A percentile compares a stretch with the other conserved stretches of the same genome.
Evolutionary conservation across 192 early-diverging fungal genomes (phyloP).

Genomic region (Coemansia javaensis): DNA sequence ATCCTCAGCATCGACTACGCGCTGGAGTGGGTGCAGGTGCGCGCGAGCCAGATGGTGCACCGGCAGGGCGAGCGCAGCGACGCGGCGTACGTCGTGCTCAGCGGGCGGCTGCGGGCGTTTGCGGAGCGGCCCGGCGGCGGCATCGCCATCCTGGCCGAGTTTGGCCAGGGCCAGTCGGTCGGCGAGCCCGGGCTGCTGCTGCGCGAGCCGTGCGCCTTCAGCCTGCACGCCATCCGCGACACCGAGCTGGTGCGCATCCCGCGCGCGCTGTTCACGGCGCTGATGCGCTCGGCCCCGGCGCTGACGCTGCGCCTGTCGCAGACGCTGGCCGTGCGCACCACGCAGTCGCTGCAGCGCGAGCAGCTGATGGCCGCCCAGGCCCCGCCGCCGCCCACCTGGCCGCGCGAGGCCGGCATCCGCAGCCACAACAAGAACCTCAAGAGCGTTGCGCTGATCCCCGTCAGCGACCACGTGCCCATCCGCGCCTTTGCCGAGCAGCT

Average conservation of each 20-base stretch:
- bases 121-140: constrained; percentile 57
- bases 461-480: constrained; percentile 74
- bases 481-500: constrained; percentile 83
- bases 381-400: no score
- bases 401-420: constrained; percentile 53
- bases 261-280: constrained; percentile 87
- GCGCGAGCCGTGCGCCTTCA: constrained; percentile 65
- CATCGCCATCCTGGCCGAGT: constrained; percentile 84
- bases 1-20: constrained; percentile 78
- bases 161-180: constrained; percentile 91
- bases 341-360: constrained; percentile 49
- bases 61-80: constrained; percentile 82
- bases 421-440: constrained; percentile 90
- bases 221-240: constrained; percentile 96
- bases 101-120: constrained; percentile 88
- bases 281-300: constrained; percentile 82
- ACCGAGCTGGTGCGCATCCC: constrained; percentile 94
- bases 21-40: constrained; percentile 92
- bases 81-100: constrained; percentile 88
- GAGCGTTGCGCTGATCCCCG: constrained; percentile 91
- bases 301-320: constrained; percentile 89
- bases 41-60: constrained; percentile 88
- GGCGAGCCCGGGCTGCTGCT: constrained; percentile 92
- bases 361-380: constrained; percentile 12
- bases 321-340: constrained; percentile 73